Conservation (phyloP, 106 monocot genomes). For the Acanthochlamys bracteata region DNA sequence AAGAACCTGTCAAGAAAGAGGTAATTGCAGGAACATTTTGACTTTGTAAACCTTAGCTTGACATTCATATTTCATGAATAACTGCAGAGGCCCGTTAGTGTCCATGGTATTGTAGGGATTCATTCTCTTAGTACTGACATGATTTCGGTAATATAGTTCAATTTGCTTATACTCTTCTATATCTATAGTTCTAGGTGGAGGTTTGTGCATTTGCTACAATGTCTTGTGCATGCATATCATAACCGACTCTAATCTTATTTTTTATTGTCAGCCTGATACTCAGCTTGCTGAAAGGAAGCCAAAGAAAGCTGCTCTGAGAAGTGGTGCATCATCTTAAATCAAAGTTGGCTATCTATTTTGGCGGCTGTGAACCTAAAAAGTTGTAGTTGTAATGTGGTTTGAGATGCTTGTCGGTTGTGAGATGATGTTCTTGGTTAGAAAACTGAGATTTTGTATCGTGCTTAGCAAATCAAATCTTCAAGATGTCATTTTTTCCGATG, state of each 20-base stretch:
- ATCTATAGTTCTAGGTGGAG: not conserved
- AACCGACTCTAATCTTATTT: too few relatives aligned
- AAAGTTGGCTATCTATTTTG: too few relatives aligned
- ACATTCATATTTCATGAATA: not conserved
- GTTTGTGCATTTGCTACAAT: not conserved
- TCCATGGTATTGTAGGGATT: not conserved
- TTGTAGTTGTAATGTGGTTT: too few relatives aligned
- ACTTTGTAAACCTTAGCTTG: not conserved
- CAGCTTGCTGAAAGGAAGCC: constrained; percentile 49
- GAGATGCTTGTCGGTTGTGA: too few relatives aligned
- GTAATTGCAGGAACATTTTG: constrained; percentile 12
- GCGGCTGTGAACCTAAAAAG: too few relatives aligned
- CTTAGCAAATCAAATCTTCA: too few relatives aligned
- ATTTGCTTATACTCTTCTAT: not conserved
- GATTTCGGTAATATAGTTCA: not conserved
- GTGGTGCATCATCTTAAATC: constrained; percentile 22
- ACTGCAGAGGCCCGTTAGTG: not conserved
- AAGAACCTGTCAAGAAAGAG: constrained; percentile 84
- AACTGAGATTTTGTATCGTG: too few relatives aligned
- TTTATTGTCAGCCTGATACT: constrained; percentile 28
- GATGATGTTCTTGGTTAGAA: too few relatives aligned
- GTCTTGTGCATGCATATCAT: not conserved
- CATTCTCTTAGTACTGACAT: not conserved
- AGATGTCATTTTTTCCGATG: too few relatives aligned
- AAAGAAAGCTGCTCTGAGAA: constrained; percentile 25